phyloP scores from a whole-genome alignment of 345 rosid species.

The Eucalyptus decipiens region DNA sequence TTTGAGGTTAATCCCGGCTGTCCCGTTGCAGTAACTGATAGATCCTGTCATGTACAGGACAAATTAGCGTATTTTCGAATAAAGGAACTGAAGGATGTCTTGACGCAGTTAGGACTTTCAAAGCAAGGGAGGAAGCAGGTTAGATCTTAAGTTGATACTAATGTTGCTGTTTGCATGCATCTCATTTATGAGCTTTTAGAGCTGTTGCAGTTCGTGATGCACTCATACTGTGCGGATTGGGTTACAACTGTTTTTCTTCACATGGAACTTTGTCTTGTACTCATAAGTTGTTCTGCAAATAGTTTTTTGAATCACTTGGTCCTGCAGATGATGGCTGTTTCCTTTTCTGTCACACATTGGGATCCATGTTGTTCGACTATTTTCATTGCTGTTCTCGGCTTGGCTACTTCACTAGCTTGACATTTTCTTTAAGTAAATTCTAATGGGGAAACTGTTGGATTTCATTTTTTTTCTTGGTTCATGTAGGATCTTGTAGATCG shows the following conservation, averaged over 20 bases:
- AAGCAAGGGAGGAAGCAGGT: slow-evolving; percentile 99
- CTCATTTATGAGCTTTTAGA: background rate
- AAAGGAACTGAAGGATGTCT: slow-evolving; percentile 95
- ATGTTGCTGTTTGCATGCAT: background rate
- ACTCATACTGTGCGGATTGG: background rate
- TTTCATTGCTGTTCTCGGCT: background rate
- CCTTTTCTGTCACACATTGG: background rate
- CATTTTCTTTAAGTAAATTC: background rate
- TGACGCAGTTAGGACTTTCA: slow-evolving; percentile 78
- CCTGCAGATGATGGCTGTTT: background rate
- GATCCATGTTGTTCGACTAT: background rate
- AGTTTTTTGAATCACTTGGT: background rate
- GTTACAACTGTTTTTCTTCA: background rate
- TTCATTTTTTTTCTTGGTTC: background rate
- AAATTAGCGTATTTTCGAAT: slow-evolving; percentile 77
- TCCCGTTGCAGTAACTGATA: background rate
- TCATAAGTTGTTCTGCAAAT: background rate
- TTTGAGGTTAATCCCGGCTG: background rate
- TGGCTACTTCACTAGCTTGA: background rate
- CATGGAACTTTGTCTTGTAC: background rate
- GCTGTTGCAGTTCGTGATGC: background rate
- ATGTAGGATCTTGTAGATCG: slow-evolving; percentile 83
- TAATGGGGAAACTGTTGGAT: background rate
- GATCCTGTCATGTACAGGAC: slow-evolving; percentile 28
- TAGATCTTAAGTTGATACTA: background rate